These are phyloP conservation scores for Diplocarpon rosae DNA, from an alignment of 2,329 filamentous ascomycete genomes.

Conservation along the genomic window DNA sequence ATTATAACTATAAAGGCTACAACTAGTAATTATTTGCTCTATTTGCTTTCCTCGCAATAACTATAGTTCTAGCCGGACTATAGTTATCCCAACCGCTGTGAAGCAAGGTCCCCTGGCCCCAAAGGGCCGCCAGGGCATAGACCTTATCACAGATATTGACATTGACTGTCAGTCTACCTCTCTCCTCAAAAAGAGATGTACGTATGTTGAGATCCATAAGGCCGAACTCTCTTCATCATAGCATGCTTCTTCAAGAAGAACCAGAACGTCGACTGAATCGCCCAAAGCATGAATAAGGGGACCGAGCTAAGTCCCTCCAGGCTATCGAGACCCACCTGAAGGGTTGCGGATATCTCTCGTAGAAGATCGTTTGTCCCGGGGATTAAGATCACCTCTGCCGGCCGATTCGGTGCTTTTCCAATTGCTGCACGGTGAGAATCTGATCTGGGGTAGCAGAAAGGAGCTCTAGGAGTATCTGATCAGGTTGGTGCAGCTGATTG, in stretches of 20 bases:
- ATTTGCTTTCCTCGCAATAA: too few relatives aligned
- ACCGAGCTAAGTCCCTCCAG: constrained; percentile 18
- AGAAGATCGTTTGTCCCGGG: constrained; percentile 24
- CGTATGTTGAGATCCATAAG: constrained; percentile 6
- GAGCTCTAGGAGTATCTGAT: constrained; percentile 22
- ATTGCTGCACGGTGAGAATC: constrained; percentile 23
- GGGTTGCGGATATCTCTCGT: constrained; percentile 24
- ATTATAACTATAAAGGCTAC: too few relatives aligned
- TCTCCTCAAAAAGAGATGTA: too few relatives aligned
- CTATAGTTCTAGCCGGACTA: too few relatives aligned
- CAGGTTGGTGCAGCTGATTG: constrained; percentile 21
- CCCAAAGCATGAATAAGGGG: constrained; percentile 20
- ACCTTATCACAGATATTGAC: too few relatives aligned
- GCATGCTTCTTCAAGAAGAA: constrained; percentile 24
- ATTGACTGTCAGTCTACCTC: too few relatives aligned
- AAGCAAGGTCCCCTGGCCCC: too few relatives aligned
- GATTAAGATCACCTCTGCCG: constrained; percentile 24
- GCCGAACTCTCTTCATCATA: constrained; percentile 24
- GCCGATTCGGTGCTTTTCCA: constrained; percentile 25
- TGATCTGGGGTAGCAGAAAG: constrained; percentile 21
- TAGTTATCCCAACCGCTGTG: too few relatives aligned
- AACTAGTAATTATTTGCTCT: too few relatives aligned
- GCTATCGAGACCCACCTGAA: constrained; percentile 29
- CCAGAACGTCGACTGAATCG: constrained; percentile 21
- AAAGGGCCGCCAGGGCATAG: too few relatives aligned